Conservation (phyloP, 2,329 filamentous ascomycete genomes). For the Venturia nashicola region DNA sequence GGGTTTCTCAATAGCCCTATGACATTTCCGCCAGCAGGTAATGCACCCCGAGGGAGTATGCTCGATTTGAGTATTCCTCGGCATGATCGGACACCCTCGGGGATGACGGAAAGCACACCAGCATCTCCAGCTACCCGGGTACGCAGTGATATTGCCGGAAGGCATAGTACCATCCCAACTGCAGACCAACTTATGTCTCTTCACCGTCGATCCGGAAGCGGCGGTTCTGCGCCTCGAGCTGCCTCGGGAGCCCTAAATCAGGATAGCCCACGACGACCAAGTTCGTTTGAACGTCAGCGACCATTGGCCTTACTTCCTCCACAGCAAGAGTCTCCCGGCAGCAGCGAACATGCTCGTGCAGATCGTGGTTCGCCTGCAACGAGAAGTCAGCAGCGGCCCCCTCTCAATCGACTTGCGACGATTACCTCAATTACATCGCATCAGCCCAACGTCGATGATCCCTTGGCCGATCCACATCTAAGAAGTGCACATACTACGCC, state of each 20-base stretch:
- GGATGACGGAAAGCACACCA: background rate
- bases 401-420: constrained; percentile 3
- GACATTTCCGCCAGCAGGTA: background rate
- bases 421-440: constrained; percentile 3
- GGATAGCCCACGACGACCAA: background rate
- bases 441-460: background rate
- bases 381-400: background rate
- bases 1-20: background rate
- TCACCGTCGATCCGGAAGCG: constrained; percentile 6
- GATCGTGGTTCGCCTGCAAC: background rate
- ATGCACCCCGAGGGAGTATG: background rate
- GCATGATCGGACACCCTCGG: background rate
- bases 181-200: background rate
- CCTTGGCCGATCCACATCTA: background rate
- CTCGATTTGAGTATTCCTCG: background rate
- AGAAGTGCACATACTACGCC: constrained; percentile 4
- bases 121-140: background rate
- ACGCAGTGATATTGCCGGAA: background rate
- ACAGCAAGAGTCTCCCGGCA: background rate
- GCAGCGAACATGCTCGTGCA: background rate
- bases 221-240: constrained; percentile 1
- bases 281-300: background rate
- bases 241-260: background rate
- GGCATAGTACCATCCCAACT: constrained; percentile 1
- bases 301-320: background rate